These are phyloP conservation scores for Ehretia macrophylla DNA, from an alignment of 257 asterid species.

Conservation along the genomic window DNA sequence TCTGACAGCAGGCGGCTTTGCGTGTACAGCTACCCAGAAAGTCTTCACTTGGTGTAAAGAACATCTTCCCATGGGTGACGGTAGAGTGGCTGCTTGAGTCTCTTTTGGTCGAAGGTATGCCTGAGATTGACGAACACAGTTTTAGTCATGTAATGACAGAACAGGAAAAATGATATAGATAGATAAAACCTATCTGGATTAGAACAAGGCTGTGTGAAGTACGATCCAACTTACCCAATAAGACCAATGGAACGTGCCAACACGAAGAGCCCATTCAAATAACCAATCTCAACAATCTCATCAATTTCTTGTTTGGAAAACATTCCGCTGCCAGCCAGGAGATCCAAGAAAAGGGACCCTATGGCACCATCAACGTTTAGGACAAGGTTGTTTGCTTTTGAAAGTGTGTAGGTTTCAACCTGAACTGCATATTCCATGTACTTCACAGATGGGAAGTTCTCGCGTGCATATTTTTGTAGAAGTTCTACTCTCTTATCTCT, in stretches of 20 bases:
- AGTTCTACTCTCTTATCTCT: constrained; percentile 96
- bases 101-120: constrained; percentile 98
- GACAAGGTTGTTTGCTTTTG: constrained; percentile 95
- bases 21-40: background rate
- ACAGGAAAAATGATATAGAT: background rate
- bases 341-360: constrained; percentile 96
- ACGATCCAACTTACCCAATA: constrained; percentile 68
- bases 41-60: constrained; percentile 85
- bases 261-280: constrained; percentile 93
- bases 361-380: constrained; percentile 98
- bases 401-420: constrained; percentile 92
- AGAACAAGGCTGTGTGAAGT: background rate
- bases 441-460: constrained; percentile 90
- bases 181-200: background rate
- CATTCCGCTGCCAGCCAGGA: constrained; percentile 99
- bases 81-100: constrained; percentile 95
- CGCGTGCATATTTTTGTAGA: constrained; percentile 74
- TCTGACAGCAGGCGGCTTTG: constrained; percentile 9
- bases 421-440: constrained; percentile 98
- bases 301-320: constrained; percentile 92
- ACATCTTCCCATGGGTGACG: constrained; percentile 99
- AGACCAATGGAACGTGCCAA: constrained; percentile 99
- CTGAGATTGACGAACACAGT: constrained; percentile 32
- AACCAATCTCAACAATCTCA: constrained; percentile 89
- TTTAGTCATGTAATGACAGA: background rate